These are phyloP conservation scores for Talaromyces borbonicus DNA, from an alignment of 495 filamentous ascomycete species.

Conservation along the genomic window DNA sequence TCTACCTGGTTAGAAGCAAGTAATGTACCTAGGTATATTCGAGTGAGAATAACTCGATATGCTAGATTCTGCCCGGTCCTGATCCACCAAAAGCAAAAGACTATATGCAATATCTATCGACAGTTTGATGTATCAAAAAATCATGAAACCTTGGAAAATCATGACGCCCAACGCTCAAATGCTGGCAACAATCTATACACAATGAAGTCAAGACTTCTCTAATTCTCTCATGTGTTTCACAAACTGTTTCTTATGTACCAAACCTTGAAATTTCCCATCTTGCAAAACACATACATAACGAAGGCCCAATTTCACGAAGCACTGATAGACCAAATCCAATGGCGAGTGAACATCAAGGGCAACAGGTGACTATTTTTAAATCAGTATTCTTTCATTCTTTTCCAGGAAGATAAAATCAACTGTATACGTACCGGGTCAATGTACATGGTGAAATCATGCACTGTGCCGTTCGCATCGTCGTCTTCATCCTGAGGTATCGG, in stretches of 20 bases:
- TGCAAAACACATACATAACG: slow-evolving; percentile 84
- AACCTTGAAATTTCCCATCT: slow-evolving; percentile 76
- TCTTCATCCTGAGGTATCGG: slow-evolving; percentile 45
- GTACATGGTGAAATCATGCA: slow-evolving; percentile 70
- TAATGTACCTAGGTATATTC: too few species aligned
- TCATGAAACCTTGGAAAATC: too few species aligned
- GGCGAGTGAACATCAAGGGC: slow-evolving; percentile 81
- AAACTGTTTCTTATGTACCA: slow-evolving; percentile 96
- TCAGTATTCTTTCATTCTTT: too few species aligned
- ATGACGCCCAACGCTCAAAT: slow-evolving; percentile 6
- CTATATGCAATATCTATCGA: slow-evolving; percentile 6
- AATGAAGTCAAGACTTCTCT: slow-evolving; percentile 38
- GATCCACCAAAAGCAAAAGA: too few species aligned
- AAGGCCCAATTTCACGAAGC: slow-evolving; percentile 88
- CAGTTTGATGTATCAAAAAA: not conserved
- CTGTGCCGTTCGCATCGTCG: slow-evolving; percentile 31
- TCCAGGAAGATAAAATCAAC: too few species aligned
- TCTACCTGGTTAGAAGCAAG: too few species aligned
- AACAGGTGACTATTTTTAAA: slow-evolving; percentile 69
- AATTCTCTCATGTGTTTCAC: slow-evolving; percentile 85
- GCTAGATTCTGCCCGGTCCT: too few species aligned
- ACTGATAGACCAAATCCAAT: slow-evolving; percentile 94
- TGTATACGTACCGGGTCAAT: slow-evolving; percentile 66
- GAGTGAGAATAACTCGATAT: too few species aligned
- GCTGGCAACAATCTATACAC: too few species aligned